These are phyloP conservation scores for Lonicera japonica DNA, from an alignment of 129 eudicot species.

Conservation along the genomic window DNA sequence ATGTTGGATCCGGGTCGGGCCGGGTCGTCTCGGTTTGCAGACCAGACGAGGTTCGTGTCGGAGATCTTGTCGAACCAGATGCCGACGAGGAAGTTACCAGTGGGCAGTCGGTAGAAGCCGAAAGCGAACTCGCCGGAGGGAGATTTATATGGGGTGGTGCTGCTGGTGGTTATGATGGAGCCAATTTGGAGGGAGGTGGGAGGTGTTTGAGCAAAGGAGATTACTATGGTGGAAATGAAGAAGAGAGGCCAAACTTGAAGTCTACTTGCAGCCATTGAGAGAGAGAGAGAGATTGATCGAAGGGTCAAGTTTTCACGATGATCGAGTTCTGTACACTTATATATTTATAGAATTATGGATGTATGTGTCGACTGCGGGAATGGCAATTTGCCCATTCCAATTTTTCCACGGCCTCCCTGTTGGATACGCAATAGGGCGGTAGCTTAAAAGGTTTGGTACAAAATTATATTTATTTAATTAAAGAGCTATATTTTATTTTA, in stretches of 20 bases:
- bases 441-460: too few species aligned
- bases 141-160: slow-evolving; percentile 2
- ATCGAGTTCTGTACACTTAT: too few species aligned
- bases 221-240: background rate
- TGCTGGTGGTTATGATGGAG: slow-evolving; percentile 1
- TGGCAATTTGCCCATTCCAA: too few species aligned
- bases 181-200: background rate
- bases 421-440: too few species aligned
- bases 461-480: too few species aligned
- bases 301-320: background rate
- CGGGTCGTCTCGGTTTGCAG: slow-evolving; percentile 7
- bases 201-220: slow-evolving; percentile 3
- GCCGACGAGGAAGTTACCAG: background rate
- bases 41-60: slow-evolving; percentile 2
- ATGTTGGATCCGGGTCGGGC: background rate
- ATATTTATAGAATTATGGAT: too few species aligned
- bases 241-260: background rate
- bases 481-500: too few species aligned
- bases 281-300: background rate
- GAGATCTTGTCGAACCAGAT: slow-evolving; percentile 12
- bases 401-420: too few species aligned
- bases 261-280: background rate
- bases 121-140: slow-evolving; percentile 12
- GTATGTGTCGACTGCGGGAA: too few species aligned
- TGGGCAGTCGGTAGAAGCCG: slow-evolving; percentile 1